Percentiles rank a stretch among this genome's conserved stretches.
Evolutionary conservation across 164 flowering plant genomes (phyloP).

Genomic region (Warburgia ugandensis): DNA sequence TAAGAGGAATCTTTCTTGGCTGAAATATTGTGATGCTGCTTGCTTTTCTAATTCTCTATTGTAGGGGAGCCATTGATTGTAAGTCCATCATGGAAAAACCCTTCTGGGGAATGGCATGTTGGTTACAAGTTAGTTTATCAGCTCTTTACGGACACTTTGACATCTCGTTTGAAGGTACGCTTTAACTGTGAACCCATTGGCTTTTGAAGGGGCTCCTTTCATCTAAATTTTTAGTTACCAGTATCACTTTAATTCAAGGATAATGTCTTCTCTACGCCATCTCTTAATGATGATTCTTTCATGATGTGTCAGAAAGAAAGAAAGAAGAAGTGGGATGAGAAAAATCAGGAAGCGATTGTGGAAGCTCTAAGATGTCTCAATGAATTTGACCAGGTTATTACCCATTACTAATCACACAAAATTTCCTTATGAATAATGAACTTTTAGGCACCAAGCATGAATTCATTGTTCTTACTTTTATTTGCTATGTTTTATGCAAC

Average conservation of each 20-base stretch:
- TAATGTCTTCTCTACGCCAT: no score
- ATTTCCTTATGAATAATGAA: background rate
- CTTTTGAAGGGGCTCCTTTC: background rate
- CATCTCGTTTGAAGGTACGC: conserved; percentile 79
- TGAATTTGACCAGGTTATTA: conserved; percentile 77
- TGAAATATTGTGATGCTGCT: background rate
- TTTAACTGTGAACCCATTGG: background rate
- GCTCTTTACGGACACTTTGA: conserved; percentile 68
- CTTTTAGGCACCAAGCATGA: no score
- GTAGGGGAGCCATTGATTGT: conserved; percentile 56
- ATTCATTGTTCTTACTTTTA: no score
- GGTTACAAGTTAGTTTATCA: conserved; percentile 84
- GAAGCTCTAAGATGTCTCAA: conserved; percentile 68
- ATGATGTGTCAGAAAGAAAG: conserved; percentile 57
- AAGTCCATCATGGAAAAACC: conserved; percentile 83
- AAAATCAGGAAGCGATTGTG: conserved; percentile 81
- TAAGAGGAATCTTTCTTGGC: background rate
- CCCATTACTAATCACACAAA: background rate
- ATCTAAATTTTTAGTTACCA: no score
- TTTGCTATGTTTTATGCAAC: no score
- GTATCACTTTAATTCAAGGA: no score
- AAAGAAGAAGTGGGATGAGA: conserved; percentile 91
- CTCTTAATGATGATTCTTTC: no score
- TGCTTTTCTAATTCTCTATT: background rate
- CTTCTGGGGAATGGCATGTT: conserved; percentile 94